Percentiles rank a stretch among this genome's conserved stretches.
Conservation (phyloP, 345 rosid species). For the Aquilaria malaccensis region DNA sequence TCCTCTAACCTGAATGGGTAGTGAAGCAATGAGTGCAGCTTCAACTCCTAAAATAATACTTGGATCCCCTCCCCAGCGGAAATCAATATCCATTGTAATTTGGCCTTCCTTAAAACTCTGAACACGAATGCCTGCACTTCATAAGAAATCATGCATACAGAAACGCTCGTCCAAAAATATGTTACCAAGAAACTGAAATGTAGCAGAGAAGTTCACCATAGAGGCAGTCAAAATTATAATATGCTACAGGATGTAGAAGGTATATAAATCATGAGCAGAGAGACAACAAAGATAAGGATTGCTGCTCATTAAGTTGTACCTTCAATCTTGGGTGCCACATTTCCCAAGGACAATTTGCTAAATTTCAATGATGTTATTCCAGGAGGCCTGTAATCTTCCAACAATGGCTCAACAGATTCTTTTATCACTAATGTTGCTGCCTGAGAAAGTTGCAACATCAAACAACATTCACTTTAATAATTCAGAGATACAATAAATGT, state of each 20-base stretch:
- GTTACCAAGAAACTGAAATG: background rate
- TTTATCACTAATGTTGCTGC: slow-evolving; percentile 84
- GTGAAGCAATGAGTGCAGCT: slow-evolving; percentile 93
- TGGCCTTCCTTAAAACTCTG: slow-evolving; percentile 98
- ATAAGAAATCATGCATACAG: slow-evolving; percentile 2
- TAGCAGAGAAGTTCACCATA: background rate
- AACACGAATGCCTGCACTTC: slow-evolving; percentile 80
- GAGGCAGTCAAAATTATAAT: background rate
- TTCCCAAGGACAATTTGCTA: slow-evolving; percentile 85
- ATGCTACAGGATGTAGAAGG: background rate
- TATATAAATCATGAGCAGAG: background rate
- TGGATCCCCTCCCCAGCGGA: slow-evolving; percentile 99
- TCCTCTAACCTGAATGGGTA: slow-evolving; percentile 86
- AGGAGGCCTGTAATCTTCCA: slow-evolving; percentile 94
- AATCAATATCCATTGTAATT: slow-evolving; percentile 91
- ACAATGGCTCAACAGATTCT: slow-evolving; percentile 95
- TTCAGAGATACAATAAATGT: background rate
- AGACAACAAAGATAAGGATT: background rate
- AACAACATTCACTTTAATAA: slow-evolving; percentile 8
- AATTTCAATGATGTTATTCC: slow-evolving; percentile 93
- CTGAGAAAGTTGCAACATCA: slow-evolving; percentile 34
- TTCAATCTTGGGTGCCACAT: slow-evolving; percentile 96
- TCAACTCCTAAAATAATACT: slow-evolving; percentile 88
- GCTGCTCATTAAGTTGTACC: slow-evolving; percentile 35
- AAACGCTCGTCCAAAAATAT: slow-evolving; percentile 21